Base-by-base conservation (phyloP, 2,329 filamentous ascomycete genomes). In the Raffaelea arxii region DNA sequence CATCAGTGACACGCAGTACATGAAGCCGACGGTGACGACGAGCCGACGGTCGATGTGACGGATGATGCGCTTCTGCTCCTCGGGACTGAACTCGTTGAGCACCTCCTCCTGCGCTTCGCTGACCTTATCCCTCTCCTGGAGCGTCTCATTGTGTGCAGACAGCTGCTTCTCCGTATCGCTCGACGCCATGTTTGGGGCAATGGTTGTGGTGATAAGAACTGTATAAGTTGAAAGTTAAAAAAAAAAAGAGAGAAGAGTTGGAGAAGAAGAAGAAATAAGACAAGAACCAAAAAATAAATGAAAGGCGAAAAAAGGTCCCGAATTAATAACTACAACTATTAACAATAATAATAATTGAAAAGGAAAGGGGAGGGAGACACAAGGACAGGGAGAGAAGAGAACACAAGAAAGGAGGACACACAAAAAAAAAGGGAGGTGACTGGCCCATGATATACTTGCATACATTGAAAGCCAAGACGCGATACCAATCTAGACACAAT, bases 1-100 rank as follows among this genome's bases (percentile, higher is more conserved):
- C 78, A 91, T 86, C 49, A 91, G 66, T 53, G 77, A 83, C 55
- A 86, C 71, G 59, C 83, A 86, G 62, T 90, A 90, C 65, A 88
- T 74, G 53, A 73, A 58, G 19, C 81, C 81, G 4, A 79, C 75
- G 2, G 74, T 80, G 4, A 73, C 58, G 36, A 84, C 75, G 4
- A 85, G 66, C 2, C 81, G 77, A 25, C 70, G 66, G 62, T 94
- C 87, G 54, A 92, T 70, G 12, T 78, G 77, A 47, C 74, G 71
- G 37, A 89, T 78, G 56, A 92, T 86, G 37, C 66, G 73, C 58
- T 69, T 77, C 64, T 84, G 76, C 63, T 91, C 80, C 18, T 69
- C 63, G 0, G 70, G 70, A 1, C 76, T 72, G 62, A 82, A 80
- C 45, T 67, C 71, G 52, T 66, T n/a, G 32, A 36, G 32, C 16